Percentiles rank a stretch among this genome's conserved stretches.
Conservation (phyloP, 495 filamentous ascomycete genomes). For the Viridothelium virens region DNA sequence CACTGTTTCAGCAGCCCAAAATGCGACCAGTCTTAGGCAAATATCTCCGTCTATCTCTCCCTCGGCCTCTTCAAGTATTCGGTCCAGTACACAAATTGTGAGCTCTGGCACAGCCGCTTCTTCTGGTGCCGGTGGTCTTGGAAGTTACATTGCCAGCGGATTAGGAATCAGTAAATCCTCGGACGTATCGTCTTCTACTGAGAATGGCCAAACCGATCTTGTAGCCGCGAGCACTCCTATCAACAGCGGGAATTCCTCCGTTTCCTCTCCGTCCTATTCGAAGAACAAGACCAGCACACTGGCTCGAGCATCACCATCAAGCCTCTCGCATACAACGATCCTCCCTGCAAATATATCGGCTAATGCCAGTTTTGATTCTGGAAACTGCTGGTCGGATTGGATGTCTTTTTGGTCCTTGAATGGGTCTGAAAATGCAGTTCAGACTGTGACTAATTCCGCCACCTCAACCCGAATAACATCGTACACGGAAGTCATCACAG, state of each 20-base stretch:
- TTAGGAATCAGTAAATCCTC: not conserved
- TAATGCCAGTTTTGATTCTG: not conserved
- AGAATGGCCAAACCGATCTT: not conserved
- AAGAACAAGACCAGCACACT: not conserved
- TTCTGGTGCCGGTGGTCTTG: not conserved
- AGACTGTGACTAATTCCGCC: not conserved
- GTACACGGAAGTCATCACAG: not conserved
- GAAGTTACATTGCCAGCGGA: not conserved
- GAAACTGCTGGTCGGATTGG: not conserved
- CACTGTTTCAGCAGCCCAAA: not conserved
- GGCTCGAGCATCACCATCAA: not conserved
- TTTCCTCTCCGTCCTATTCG: not conserved
- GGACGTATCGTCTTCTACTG: not conserved
- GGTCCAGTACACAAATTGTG: not conserved
- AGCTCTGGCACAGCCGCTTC: not conserved
- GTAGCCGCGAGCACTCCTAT: not conserved
- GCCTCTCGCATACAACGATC: not conserved
- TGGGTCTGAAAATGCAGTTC: not conserved
- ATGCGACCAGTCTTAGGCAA: not conserved
- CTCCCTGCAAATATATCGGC: not conserved
- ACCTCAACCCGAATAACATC: not conserved
- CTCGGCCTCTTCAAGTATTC: not conserved
- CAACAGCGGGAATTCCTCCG: not conserved
- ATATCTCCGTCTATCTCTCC: not conserved
- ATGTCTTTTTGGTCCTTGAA: not conserved